Base-by-base conservation (phyloP, 441 rosid genomes). In the Hura crepitans region DNA sequence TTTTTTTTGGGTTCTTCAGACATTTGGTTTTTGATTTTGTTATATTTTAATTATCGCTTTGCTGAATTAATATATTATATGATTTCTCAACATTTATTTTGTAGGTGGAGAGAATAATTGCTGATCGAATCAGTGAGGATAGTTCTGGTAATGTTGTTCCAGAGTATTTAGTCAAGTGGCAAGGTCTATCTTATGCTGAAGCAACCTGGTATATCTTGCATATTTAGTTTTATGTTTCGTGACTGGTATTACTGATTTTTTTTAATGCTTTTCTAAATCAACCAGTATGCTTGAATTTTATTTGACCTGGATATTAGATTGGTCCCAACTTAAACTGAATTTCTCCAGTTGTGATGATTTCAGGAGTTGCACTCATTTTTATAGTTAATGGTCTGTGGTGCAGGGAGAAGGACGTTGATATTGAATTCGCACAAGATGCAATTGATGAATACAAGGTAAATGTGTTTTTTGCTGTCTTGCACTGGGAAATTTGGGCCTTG, bases 101-200 rank as follows among this genome's bases (percentile, higher is more conserved):
- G 71, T 76, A 96, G 99, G 99, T 91, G 66, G 99, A 96, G 76
- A 89, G 99, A 81, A 65, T 96, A 79, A 85, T 96, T 74, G 77
- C 91, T 35, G 98, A 96, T 79, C 86, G 98, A 69, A 89, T 96
- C 67, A 78, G 85, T 80, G 89, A 85, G 76, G 97, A 90, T 80
- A 76, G 74, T 74, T 81, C 77, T 75, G 97, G 86, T 68, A 85
- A 85, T 75, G 87, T 93, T 73, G 85, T 90, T 78, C 92, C 93
- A 10, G 98, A 93, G 86, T 96, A 96, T 79, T 77, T 96, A 65
- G 98, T 96, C 75, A 96, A 96, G 88, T 96, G 99, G 99, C 97
- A 89, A 79, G 99, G 99, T 70, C 87, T 96, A 62, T 96, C 99
- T 72, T 96, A 96, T 83, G 99, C 99, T 66, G 99, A 96, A 86